Conservation (phyloP, 257 asterid species). For the Cinchona pubescens region DNA sequence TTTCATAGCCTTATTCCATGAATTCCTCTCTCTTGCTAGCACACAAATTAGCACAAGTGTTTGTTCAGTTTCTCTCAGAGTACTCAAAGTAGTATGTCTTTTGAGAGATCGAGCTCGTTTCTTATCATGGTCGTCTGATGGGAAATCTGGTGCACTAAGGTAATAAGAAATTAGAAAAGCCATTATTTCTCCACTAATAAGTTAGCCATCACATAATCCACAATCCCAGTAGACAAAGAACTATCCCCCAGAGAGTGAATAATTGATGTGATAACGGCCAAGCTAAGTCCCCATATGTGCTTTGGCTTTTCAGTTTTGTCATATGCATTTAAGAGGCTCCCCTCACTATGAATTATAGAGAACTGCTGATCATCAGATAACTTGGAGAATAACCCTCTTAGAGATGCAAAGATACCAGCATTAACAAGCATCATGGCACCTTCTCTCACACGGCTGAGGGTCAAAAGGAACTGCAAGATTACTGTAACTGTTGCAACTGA, state of each 20-base stretch:
- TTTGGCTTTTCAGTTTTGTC: conserved; percentile 52
- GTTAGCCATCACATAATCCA: conserved; percentile 72
- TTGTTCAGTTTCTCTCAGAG: conserved; percentile 74
- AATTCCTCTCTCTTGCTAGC: conserved; percentile 59
- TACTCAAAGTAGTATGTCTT: conserved; percentile 53
- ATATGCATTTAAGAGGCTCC: conserved; percentile 30
- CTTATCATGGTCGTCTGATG: conserved; percentile 61
- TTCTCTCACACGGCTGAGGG: conserved; percentile 62
- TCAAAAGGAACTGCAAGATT: conserved; percentile 71
- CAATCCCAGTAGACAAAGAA: conserved; percentile 35
- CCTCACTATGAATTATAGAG: conserved; percentile 44
- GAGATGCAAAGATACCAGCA: conserved; percentile 64
- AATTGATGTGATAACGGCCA: conserved; percentile 79
- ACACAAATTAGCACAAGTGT: conserved; percentile 69
- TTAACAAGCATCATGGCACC: conserved; percentile 84
- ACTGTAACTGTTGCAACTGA: conserved; percentile 36
- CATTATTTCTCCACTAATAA: conserved; percentile 76
- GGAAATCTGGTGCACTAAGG: conserved; percentile 81
- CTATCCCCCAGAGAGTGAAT: conserved; percentile 72
- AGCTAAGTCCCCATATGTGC: conserved; percentile 82
- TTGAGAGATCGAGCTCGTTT: conserved; percentile 75
- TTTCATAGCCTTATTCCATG: conserved; percentile 75
- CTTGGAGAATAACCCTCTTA: conserved; percentile 52
- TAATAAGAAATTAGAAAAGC: conserved; percentile 58
- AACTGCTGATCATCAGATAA: conserved; percentile 45